Evolutionary conservation across 2,329 filamentous ascomycete genomes (phyloP), one percentile per base, ranked within the genome.

Genomic region (Colletotrichum gigasporum): DNA sequence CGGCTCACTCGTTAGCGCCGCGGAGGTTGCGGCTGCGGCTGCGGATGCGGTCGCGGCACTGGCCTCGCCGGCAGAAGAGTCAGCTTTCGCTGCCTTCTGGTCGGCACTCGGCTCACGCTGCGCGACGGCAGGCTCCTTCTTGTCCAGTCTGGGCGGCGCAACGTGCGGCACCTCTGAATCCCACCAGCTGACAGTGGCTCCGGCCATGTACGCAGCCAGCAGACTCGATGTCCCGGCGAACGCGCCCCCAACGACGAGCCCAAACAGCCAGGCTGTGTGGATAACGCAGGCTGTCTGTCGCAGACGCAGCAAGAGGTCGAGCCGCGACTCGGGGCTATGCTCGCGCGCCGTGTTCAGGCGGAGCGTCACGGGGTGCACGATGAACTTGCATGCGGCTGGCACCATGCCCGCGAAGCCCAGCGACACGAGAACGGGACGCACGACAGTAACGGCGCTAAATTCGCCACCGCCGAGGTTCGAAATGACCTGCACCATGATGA

Each of bases 401-500:
- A 83, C 69, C 1, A 78, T 28, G 1, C 82, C 67, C 0, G 83
- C 84, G 68, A 90, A 87, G 0, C 76, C 86, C 12, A 86, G 22
- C 4, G 82, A 83, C 4, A 85, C 78, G 10, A 82, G 62, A 9
- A 87, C 57, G 3, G 82, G 80, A 16, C 84, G 73, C 10, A 86
- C 56, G 3, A 85, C 71, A 0, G 77, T 77, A 2, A 72, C 55
- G 0, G 79, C 76, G 5, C 72, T 60, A 30, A 73, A 69, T 3
- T 35, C 70, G 3, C 60, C 66, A 69, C 45, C 73, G 56, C 75
- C 90, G 0, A 95, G 79, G 47, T 88, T 89, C 0, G 90, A 86
- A 20, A 96, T 90, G 45, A 95, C 84, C 68, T 92, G 87, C 0
- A 93, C 90, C 86, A 95, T 91, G 7, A 94, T 86, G 9, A 95